These are phyloP conservation scores for Clarireedia paspali DNA, from an alignment of 2,329 filamentous ascomycete genomes.

Conservation along the genomic window DNA sequence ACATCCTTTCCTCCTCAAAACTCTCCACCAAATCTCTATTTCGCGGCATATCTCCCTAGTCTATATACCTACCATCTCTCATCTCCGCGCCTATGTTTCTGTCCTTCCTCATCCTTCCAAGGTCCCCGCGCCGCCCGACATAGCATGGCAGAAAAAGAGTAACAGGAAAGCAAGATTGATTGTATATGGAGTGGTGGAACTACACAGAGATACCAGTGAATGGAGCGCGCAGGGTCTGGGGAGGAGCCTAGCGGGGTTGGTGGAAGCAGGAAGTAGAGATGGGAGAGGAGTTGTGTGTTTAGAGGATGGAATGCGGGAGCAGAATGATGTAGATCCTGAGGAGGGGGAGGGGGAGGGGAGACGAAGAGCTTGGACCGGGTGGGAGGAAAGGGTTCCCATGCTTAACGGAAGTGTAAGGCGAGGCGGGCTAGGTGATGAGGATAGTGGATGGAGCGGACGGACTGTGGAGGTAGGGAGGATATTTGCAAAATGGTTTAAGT, in stretches of 20 bases:
- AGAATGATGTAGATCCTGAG: constrained; percentile 17
- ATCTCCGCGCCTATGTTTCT: constrained; percentile 69
- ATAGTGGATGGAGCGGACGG: constrained; percentile 48
- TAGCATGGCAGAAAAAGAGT: constrained; percentile 1
- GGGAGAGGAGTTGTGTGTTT: constrained; percentile 39
- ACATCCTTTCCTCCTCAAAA: constrained; percentile 48
- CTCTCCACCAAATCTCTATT: constrained; percentile 60
- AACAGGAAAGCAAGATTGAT: constrained; percentile 37
- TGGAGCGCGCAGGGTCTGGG: constrained; percentile 70
- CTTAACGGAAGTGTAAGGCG: constrained; percentile 48
- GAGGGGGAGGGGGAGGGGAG: constrained; percentile 24
- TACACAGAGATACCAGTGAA: constrained; percentile 62
- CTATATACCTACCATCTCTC: constrained; percentile 69
- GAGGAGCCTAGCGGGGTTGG: constrained; percentile 51
- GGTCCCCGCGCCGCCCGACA: not conserved
- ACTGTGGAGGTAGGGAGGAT: constrained; percentile 50
- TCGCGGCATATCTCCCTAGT: constrained; percentile 61
- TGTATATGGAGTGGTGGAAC: constrained; percentile 55
- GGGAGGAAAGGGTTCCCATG: constrained; percentile 49
- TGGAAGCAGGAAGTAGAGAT: constrained; percentile 49
- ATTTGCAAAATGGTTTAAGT: constrained; percentile 58
- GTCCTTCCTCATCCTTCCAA: constrained; percentile 27
- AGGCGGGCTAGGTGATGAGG: constrained; percentile 35
- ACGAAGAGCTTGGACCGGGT: constrained; percentile 26
- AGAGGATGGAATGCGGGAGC: constrained; percentile 31